phyloP scores from a whole-genome alignment of 2,329 filamentous ascomycete genomes.

The Diaporthe batatas region DNA sequence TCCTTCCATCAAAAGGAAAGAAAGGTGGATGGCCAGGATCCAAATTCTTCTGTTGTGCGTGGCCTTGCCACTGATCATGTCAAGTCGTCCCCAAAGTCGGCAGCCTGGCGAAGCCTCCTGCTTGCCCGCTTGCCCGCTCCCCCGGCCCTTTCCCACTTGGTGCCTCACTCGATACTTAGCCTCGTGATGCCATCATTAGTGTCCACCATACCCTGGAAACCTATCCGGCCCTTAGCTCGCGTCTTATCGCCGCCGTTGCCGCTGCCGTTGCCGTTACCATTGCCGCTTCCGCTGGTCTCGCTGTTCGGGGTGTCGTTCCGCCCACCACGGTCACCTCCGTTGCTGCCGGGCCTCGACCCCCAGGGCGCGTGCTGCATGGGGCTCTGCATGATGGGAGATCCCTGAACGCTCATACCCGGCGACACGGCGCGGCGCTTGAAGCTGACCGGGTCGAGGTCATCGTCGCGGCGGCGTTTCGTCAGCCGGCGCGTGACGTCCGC shows the following conservation, averaged over 20 bases:
- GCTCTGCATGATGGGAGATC: slow-evolving; percentile 89
- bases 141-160: background rate
- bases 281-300: slow-evolving; percentile 44
- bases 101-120: background rate
- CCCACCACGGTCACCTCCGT: slow-evolving; percentile 60
- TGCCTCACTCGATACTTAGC: slow-evolving; percentile 87
- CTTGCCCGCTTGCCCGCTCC: background rate
- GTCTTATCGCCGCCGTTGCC: slow-evolving; percentile 62
- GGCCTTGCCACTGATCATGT: background rate
- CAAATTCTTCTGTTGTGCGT: background rate
- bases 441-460: slow-evolving; percentile 88
- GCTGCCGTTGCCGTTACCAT: slow-evolving; percentile 52
- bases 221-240: slow-evolving; percentile 73
- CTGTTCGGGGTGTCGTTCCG: slow-evolving; percentile 65
- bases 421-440: slow-evolving; percentile 95
- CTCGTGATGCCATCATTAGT: slow-evolving; percentile 97
- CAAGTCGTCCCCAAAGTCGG: background rate
- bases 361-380: slow-evolving; percentile 81
- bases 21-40: background rate
- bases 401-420: slow-evolving; percentile 90
- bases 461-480: slow-evolving; percentile 86
- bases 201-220: slow-evolving; percentile 93
- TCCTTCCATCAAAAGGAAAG: background rate
- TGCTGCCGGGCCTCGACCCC: slow-evolving; percentile 74
- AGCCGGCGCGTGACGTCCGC: slow-evolving; percentile 80